Conservation (phyloP, 148 eudicot genomes). For the Gaultheria prostrata region DNA sequence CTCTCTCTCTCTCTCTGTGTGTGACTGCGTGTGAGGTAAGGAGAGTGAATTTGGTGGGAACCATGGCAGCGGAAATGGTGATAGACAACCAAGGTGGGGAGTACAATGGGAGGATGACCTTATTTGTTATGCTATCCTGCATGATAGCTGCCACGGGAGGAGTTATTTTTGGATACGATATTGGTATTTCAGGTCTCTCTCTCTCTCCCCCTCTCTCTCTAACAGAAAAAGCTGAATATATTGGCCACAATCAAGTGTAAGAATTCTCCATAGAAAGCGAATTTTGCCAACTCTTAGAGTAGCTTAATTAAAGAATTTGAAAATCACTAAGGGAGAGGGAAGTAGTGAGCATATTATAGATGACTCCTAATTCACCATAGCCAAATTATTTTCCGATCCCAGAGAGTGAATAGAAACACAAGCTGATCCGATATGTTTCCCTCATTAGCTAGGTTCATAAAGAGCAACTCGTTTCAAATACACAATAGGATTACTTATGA, state of each 20-base stretch:
- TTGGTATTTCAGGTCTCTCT: constrained; percentile 43
- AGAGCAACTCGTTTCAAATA: not conserved
- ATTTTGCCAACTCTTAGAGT: not conserved
- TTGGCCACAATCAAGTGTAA: not conserved
- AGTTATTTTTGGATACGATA: constrained; percentile 43
- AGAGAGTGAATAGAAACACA: not conserved
- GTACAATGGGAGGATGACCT: constrained; percentile 24
- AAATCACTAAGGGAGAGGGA: not conserved
- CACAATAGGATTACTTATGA: not conserved
- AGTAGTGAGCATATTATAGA: not conserved
- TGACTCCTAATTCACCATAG: not conserved
- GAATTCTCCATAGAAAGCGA: not conserved
- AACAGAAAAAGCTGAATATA: too few relatives aligned
- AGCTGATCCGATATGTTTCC: not conserved
- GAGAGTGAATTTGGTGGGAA: not conserved
- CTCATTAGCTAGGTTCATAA: not conserved
- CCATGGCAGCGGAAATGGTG: constrained; percentile 13
- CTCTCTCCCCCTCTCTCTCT: not conserved
- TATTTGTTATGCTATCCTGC: constrained; percentile 29
- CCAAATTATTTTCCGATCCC: not conserved
- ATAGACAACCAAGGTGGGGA: not conserved
- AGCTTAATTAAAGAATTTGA: not conserved
- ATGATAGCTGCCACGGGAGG: constrained; percentile 44
- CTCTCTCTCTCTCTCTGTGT: too few relatives aligned
- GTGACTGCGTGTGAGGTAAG: not conserved